Conservation (phyloP, 2,329 filamentous ascomycete genomes). For the Alternaria novae-zelandiae region DNA sequence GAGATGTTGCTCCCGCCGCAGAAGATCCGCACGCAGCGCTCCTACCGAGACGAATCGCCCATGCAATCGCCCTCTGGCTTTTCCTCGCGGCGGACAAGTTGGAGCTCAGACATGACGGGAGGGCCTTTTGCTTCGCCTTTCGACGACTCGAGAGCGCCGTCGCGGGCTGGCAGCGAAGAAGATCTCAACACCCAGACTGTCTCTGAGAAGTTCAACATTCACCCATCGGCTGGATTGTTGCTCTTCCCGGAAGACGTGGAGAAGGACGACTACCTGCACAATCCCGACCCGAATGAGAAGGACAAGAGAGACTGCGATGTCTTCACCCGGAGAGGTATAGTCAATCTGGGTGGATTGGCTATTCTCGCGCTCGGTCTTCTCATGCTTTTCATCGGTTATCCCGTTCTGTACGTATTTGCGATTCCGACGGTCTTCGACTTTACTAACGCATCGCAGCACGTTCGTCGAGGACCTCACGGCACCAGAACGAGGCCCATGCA, state of each 20-base stretch:
- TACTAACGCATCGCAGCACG: conserved; percentile 54
- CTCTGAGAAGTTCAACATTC: conserved; percentile 75
- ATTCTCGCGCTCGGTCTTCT: conserved; percentile 67
- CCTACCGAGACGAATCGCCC: conserved; percentile 60
- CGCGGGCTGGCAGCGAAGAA: conserved; percentile 68
- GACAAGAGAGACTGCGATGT: conserved; percentile 68
- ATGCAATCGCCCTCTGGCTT: conserved; percentile 59
- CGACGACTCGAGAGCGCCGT: conserved; percentile 65
- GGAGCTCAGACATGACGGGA: conserved; percentile 66
- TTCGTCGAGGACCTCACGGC: conserved; percentile 59
- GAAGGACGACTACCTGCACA: conserved; percentile 75
- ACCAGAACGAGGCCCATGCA: conserved; percentile 46
- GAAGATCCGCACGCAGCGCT: conserved; percentile 56
- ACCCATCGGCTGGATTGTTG: conserved; percentile 69
- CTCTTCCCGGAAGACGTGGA: conserved; percentile 76
- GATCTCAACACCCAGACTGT: conserved; percentile 75
- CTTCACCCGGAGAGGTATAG: conserved; percentile 67
- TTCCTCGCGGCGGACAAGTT: conserved; percentile 69
- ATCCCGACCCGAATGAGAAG: conserved; percentile 70
- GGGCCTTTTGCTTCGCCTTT: conserved; percentile 62
- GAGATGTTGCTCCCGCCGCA: conserved; percentile 59
- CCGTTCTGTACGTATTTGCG: conserved; percentile 65
- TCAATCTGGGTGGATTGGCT: conserved; percentile 68
- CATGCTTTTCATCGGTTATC: conserved; percentile 72
- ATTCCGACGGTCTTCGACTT: background rate